A percentile compares a stretch with the other conserved stretches of the same genome.
Evolutionary conservation across 2,329 filamentous ascomycete genomes (phyloP).

Genomic region (Alternaria atra): DNA sequence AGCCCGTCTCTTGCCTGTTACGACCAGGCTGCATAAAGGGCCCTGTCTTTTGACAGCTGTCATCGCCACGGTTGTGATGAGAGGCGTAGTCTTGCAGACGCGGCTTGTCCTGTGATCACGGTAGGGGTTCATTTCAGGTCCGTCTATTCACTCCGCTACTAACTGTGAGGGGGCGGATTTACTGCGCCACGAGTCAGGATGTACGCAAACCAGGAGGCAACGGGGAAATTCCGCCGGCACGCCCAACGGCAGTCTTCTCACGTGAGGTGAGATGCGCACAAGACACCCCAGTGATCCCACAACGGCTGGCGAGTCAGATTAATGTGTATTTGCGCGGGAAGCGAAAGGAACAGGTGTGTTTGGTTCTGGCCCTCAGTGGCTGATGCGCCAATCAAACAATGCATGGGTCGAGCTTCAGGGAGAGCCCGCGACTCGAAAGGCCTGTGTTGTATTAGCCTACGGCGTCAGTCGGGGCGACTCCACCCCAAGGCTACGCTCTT

Average conservation of each 20-base stretch:
- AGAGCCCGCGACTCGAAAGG: slow-evolving; percentile 5
- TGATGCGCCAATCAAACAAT: slow-evolving; percentile 2
- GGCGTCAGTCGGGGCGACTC: slow-evolving; percentile 5
- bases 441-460: slow-evolving; percentile 1
- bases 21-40: slow-evolving; percentile 12
- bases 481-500: slow-evolving; percentile 6
- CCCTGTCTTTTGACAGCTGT: slow-evolving; percentile 17
- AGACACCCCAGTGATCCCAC: not conserved
- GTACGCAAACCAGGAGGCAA: not conserved
- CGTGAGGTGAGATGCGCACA: slow-evolving; percentile 1
- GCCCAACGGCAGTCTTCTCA: slow-evolving; percentile 12
- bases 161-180: not conserved
- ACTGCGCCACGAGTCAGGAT: slow-evolving; percentile 6
- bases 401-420: slow-evolving; percentile 6
- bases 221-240: slow-evolving; percentile 8
- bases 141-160: not conserved
- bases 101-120: slow-evolving; percentile 8
- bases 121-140: slow-evolving; percentile 3
- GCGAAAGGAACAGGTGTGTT: slow-evolving; percentile 11
- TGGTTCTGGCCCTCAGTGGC: not conserved
- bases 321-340: slow-evolving; percentile 12
- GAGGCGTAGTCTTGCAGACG: slow-evolving; percentile 5
- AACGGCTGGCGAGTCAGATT: slow-evolving; percentile 6
- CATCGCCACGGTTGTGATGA: slow-evolving; percentile 10
- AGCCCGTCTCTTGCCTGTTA: slow-evolving; percentile 15